Evolutionary conservation across 2,329 filamentous ascomycete genomes (phyloP).

Genomic region (Fusarium luffae): DNA sequence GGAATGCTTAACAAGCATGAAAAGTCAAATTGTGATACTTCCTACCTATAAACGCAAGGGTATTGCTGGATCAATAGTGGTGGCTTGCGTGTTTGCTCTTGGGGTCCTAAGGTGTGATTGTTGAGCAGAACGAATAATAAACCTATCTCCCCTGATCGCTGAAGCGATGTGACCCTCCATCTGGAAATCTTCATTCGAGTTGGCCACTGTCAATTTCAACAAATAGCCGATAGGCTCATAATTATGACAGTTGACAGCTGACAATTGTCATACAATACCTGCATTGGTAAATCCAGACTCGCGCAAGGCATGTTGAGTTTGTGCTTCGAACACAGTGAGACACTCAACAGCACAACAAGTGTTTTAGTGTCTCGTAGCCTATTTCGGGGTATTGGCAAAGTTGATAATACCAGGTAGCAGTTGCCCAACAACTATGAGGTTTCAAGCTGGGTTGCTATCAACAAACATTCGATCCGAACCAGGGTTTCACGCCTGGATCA

Average conservation of each 20-base stretch:
- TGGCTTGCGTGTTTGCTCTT: conserved; percentile 12
- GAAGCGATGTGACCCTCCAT: conserved; percentile 18
- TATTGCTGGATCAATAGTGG: conserved; percentile 5
- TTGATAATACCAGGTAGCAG: neutral
- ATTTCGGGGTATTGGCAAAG: neutral
- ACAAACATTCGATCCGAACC: conserved; percentile 18
- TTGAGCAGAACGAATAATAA: conserved; percentile 3
- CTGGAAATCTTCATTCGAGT: neutral
- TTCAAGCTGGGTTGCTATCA: conserved; percentile 10
- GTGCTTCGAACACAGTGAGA: neutral
- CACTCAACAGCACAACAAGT: neutral
- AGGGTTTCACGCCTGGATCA: conserved; percentile 8
- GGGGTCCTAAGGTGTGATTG: neutral
- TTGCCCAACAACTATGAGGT: neutral
- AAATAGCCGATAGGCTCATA: neutral
- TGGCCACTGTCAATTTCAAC: neutral
- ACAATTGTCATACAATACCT: neutral
- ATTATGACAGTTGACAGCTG: neutral
- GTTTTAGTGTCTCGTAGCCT: neutral
- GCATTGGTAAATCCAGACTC: neutral
- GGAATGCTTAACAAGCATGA: conserved; percentile 17
- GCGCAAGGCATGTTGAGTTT: neutral
- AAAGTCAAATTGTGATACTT: neutral
- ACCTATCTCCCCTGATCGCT: conserved; percentile 10
- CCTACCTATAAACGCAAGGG: conserved; percentile 5